Evolutionary conservation across 2,329 filamentous ascomycete genomes (phyloP).

Genomic region (Tolypocladium nubicola): DNA sequence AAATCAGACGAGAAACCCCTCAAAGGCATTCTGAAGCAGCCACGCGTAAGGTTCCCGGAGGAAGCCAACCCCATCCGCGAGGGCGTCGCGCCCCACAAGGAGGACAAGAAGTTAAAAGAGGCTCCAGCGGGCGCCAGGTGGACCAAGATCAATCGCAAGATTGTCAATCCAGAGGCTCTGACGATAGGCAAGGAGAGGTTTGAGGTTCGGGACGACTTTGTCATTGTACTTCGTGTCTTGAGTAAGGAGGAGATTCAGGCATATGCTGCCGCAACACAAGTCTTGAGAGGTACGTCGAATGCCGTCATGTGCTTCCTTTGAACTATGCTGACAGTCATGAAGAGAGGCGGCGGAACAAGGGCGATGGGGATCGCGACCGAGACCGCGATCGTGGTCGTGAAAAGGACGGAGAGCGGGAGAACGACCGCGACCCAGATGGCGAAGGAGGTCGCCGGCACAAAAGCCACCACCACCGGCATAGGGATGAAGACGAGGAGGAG

Average conservation of each 20-base stretch:
- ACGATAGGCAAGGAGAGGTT: slow-evolving; percentile 82
- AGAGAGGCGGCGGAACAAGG: slow-evolving; percentile 22
- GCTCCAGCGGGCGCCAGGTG: slow-evolving; percentile 73
- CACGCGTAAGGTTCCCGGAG: slow-evolving; percentile 76
- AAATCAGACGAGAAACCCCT: slow-evolving; percentile 57
- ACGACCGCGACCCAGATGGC: slow-evolving; percentile 17
- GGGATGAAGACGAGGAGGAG: slow-evolving; percentile 14
- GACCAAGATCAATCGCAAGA: slow-evolving; percentile 83
- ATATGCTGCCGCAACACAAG: slow-evolving; percentile 70
- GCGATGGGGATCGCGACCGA: slow-evolving; percentile 25
- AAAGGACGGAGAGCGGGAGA: slow-evolving; percentile 17
- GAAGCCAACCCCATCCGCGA: slow-evolving; percentile 75
- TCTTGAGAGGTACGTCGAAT: slow-evolving; percentile 59
- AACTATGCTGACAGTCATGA: not conserved
- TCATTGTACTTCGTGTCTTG: slow-evolving; percentile 83
- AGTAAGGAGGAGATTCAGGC: slow-evolving; percentile 83
- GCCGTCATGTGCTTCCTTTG: not conserved
- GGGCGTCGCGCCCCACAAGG: slow-evolving; percentile 88
- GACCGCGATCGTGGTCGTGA: slow-evolving; percentile 19
- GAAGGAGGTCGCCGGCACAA: slow-evolving; percentile 14
- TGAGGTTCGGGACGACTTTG: slow-evolving; percentile 85
- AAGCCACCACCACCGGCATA: slow-evolving; percentile 21
- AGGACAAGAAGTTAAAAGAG: slow-evolving; percentile 60
- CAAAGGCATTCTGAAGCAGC: slow-evolving; percentile 78
- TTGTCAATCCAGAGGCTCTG: slow-evolving; percentile 83